Evolutionary conservation across 352 stramenopile species (phyloP).

Genomic region (Thraustotheca clavata): DNA sequence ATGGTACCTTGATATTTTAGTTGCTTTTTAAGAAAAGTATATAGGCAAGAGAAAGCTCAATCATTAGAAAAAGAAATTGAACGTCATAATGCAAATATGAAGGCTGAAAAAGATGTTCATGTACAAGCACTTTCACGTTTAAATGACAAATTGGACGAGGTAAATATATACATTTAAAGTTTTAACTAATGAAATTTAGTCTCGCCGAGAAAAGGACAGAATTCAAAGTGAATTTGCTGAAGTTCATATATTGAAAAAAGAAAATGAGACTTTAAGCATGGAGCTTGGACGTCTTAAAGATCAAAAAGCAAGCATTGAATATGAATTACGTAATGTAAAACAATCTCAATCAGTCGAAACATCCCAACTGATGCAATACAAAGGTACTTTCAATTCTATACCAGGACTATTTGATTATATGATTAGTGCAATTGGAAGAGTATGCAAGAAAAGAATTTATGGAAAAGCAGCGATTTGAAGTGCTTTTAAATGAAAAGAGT

Average conservation of each 20-base stretch:
- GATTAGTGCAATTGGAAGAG: constrained; percentile 31
- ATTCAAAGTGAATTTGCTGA: constrained; percentile 25
- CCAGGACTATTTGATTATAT: neutral
- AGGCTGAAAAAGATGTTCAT: constrained; percentile 11
- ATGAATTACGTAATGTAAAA: constrained; percentile 28
- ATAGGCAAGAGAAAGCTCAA: neutral
- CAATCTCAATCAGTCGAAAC: constrained; percentile 25
- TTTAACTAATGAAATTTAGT: neutral
- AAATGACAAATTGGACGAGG: neutral
- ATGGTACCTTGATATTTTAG: neutral
- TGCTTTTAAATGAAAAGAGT: constrained; percentile 27
- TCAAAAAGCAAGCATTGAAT: constrained; percentile 24
- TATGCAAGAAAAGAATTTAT: constrained; percentile 38
- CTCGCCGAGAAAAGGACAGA: constrained; percentile 23
- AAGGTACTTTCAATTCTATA: constrained; percentile 12
- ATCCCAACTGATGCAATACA: constrained; percentile 29
- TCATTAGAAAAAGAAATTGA: neutral
- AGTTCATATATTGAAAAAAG: constrained; percentile 30
- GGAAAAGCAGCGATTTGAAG: constrained; percentile 33
- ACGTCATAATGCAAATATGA: neutral
- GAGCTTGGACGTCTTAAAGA: constrained; percentile 31
- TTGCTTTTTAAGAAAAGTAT: too few relatives aligned
- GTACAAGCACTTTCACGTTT: constrained; percentile 12
- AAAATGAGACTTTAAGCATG: constrained; percentile 31
- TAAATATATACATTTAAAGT: neutral